Conservation (phyloP, 2,329 filamentous ascomycete species). For the Xylaria sp. region DNA sequence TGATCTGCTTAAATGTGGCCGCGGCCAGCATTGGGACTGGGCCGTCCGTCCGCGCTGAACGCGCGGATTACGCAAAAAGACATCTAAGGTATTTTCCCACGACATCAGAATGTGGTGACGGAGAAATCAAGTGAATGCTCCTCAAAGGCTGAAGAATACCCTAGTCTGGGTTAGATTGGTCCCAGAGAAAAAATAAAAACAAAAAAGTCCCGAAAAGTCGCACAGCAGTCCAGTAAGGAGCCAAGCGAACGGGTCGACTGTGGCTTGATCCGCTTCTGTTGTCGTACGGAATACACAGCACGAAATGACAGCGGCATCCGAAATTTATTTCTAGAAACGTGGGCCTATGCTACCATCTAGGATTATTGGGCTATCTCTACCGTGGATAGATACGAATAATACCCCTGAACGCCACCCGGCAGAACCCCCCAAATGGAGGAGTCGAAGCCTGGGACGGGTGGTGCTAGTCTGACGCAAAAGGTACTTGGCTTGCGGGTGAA, state of each 20-base stretch:
- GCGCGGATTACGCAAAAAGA: conserved; percentile 18
- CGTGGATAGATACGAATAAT: conserved; percentile 18
- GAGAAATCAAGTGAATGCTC: conserved; percentile 10
- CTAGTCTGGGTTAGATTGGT: conserved; percentile 28
- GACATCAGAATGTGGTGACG: conserved; percentile 12
- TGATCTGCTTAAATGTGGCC: conserved; percentile 17
- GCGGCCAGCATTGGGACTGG: conserved; percentile 20
- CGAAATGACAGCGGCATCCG: conserved; percentile 22
- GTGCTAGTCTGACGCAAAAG: conserved; percentile 26
- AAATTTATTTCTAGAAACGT: conserved; percentile 24
- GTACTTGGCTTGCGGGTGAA: conserved; percentile 24
- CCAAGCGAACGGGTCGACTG: conserved; percentile 32
- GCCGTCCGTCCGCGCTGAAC: conserved; percentile 26
- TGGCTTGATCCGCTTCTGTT: conserved; percentile 25
- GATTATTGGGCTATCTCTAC: conserved; percentile 22
- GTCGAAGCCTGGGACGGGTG: conserved; percentile 23
- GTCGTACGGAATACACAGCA: conserved; percentile 23
- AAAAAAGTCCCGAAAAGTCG: conserved; percentile 27
- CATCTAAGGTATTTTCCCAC: conserved; percentile 9
- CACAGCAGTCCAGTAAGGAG: conserved; percentile 23
- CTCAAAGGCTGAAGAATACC: conserved; percentile 10
- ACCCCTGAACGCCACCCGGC: conserved; percentile 15
- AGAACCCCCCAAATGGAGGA: conserved; percentile 15
- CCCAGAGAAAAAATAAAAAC: conserved; percentile 27
- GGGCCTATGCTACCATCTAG: conserved; percentile 23